Conservation (phyloP, 192 early-diverging fungal species). For the Phlyctochytrium bullatum region DNA sequence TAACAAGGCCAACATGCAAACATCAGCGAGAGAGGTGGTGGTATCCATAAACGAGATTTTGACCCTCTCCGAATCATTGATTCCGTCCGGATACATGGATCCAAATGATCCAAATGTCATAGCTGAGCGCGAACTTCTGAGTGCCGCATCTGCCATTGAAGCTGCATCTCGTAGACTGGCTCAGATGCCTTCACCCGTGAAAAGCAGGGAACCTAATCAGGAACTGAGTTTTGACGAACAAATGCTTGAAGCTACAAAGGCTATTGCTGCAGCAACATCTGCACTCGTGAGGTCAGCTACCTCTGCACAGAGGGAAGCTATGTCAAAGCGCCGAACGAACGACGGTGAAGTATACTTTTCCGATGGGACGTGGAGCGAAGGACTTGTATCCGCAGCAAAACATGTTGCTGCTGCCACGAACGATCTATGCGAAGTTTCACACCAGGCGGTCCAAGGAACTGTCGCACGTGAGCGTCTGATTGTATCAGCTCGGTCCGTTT, state of each 20-base stretch:
- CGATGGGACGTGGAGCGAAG: constrained; percentile 63
- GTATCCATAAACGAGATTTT: constrained; percentile 46
- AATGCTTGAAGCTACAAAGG: constrained; percentile 53
- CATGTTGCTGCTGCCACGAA: constrained; percentile 46
- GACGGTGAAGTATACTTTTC: constrained; percentile 41
- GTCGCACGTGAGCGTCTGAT: constrained; percentile 48
- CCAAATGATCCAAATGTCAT: constrained; percentile 60
- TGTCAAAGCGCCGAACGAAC: constrained; percentile 17
- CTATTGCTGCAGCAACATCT: constrained; percentile 50
- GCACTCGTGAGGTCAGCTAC: constrained; percentile 56
- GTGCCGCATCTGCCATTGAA: constrained; percentile 53
- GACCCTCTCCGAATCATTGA: constrained; percentile 27
- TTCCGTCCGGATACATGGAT: constrained; percentile 56
- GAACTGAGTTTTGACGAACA: constrained; percentile 56
- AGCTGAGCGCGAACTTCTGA: constrained; percentile 56
- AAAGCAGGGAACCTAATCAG: constrained; percentile 23
- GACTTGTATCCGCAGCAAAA: constrained; percentile 57
- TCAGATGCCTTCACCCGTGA: constrained; percentile 28
- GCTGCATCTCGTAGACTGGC: constrained; percentile 55
- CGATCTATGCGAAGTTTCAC: constrained; percentile 56
- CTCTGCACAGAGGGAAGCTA: constrained; percentile 50
- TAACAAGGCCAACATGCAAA: constrained; percentile 36
- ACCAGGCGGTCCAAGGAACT: constrained; percentile 41
- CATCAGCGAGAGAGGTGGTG: constrained; percentile 35
- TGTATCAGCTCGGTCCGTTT: constrained; percentile 40